Conservation (phyloP, 306 rosid genomes). For the Prunus mongolica region DNA sequence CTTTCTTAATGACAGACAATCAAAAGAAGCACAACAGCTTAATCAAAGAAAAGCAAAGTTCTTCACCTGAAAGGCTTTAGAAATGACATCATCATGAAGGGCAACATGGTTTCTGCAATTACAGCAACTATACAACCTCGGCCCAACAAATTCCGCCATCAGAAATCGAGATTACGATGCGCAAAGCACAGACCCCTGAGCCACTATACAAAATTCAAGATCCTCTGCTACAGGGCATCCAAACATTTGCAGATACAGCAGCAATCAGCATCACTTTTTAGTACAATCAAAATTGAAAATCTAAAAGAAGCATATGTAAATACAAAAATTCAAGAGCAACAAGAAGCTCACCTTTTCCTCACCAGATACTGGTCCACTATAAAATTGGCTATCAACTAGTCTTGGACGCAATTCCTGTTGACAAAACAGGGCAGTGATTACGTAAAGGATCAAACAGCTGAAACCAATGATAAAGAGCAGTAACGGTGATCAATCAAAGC, state of each 20-base stretch:
- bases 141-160: constrained; percentile 51
- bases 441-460: neutral
- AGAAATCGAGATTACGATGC: neutral
- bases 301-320: neutral
- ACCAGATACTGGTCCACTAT: constrained; percentile 6
- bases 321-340: neutral
- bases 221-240: neutral
- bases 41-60: neutral
- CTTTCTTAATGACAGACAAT: neutral
- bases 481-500: neutral
- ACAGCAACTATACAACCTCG: constrained; percentile 54
- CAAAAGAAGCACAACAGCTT: neutral
- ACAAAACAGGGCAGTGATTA: neutral
- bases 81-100: constrained; percentile 60
- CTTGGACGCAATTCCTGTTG: constrained; percentile 13
- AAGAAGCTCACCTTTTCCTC: neutral
- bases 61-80: constrained; percentile 71
- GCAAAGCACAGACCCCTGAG: constrained; percentile 7
- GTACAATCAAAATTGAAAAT: neutral
- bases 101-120: constrained; percentile 60
- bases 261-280: neutral
- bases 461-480: neutral
- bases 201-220: constrained; percentile 4
- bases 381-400: constrained; percentile 11
- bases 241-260: neutral